These are phyloP conservation scores for Taiozyma onychis DNA, from an alignment of 1,139 yeast species.

Conservation along the genomic window DNA sequence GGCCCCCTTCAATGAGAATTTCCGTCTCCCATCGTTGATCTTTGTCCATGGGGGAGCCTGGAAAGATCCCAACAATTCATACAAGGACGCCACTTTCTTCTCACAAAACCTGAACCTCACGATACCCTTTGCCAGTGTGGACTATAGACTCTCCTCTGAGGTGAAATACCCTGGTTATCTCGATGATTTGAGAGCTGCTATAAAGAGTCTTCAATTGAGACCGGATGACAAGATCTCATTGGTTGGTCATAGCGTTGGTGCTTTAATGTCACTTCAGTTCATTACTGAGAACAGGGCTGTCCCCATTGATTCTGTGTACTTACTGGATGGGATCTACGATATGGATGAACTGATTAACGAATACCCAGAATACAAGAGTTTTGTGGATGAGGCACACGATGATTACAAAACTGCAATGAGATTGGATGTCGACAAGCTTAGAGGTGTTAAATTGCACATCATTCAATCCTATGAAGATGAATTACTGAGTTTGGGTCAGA, in stretches of 20 bases:
- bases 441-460: slow-evolving; percentile 13
- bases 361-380: slow-evolving; percentile 37
- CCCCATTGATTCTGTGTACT: slow-evolving; percentile 19
- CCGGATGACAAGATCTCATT: slow-evolving; percentile 29
- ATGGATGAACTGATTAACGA: slow-evolving; percentile 33
- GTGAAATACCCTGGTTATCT: slow-evolving; percentile 61
- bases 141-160: slow-evolving; percentile 65
- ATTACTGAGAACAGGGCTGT: slow-evolving; percentile 16
- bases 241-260: slow-evolving; percentile 82
- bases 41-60: slow-evolving; percentile 89
- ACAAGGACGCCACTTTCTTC: slow-evolving; percentile 45
- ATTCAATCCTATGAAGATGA: slow-evolving; percentile 29
- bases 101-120: slow-evolving; percentile 16
- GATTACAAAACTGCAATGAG: slow-evolving; percentile 11
- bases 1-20: not conserved
- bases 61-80: slow-evolving; percentile 65
- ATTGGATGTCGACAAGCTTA: slow-evolving; percentile 5
- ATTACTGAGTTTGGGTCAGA: slow-evolving; percentile 23
- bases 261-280: slow-evolving; percentile 59
- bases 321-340: slow-evolving; percentile 46
- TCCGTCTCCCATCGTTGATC: slow-evolving; percentile 24
- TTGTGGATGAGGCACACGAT: slow-evolving; percentile 38
- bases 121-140: slow-evolving; percentile 33
- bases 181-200: slow-evolving; percentile 46
- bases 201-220: slow-evolving; percentile 26